Evolutionary conservation across 495 filamentous ascomycete species (phyloP), one percentile per base, ranked within the genome.

Genomic region (Aspergillus bertholletiae): DNA sequence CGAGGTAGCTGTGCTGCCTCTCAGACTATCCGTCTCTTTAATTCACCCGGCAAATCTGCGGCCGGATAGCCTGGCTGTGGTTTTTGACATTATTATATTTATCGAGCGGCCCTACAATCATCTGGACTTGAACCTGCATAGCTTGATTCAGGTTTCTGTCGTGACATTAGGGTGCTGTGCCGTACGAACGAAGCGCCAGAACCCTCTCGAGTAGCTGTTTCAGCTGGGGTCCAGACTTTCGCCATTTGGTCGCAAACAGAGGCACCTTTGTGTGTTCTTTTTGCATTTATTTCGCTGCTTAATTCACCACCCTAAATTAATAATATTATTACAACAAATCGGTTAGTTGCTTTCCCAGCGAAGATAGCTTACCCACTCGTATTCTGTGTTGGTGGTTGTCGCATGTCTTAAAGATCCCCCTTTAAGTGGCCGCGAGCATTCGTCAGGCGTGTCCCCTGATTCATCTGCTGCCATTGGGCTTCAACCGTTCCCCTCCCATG

Each of bases 311-410:
- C 12, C 13, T 2, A 34, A 15, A 11, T 11, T 11, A 32, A 37
- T 37, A 37, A n/a, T 37, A n/a, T 2, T 37, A 35, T 37, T 41
- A 24, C 45, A 30, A 11, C 13, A 43, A 40, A 43, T 30, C 37
- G 49, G 49, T 39, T 20, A 39, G 37, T 51, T 47, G 7, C 34
- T 51, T 41, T 22, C 34, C 49, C 49, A 15, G 17, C 20, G 49
- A 35, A 34, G 21, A 49, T 34, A 35, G 20, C 28, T 17, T 20
- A 35, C 22, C 46, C 28, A 20, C 28, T 49, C 46, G 46, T 49
- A 49, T 49, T 49, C 12, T 30, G 26, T 20, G 26, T 21, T 22
- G 9, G 46, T 34, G 26, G 18, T 48, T 20, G n/a, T 34, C 20
- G 21, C 35, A 17, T 51, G 34, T 40, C 22, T 41, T 27, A 34